These are phyloP conservation scores for Helicocarpus griseus DNA, from an alignment of 2,329 filamentous ascomycete genomes.

Conservation along the genomic window DNA sequence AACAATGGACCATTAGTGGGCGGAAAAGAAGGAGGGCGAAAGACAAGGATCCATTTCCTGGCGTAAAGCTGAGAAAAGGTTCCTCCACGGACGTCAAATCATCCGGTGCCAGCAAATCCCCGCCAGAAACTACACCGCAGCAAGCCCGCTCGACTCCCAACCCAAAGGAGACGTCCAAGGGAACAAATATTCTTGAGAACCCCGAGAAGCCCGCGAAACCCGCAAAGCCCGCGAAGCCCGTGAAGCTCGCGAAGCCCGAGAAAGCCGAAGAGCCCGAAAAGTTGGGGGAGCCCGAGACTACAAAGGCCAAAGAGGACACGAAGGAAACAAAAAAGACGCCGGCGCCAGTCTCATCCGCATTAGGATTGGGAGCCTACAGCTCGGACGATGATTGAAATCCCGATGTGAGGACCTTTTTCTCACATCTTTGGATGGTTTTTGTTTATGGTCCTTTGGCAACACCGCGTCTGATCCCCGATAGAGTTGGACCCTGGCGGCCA, in stretches of 20 bases:
- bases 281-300: too few relatives aligned
- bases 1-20: conserved; percentile 41
- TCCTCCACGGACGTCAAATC: conserved; percentile 19
- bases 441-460: too few relatives aligned
- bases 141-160: not conserved
- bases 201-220: not conserved
- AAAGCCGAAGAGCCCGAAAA: too few relatives aligned
- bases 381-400: conserved; percentile 30
- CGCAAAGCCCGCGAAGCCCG: not conserved
- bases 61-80: conserved; percentile 35
- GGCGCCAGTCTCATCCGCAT: conserved; percentile 18
- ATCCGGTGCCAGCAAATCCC: not conserved
- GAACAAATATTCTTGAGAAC: not conserved
- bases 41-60: conserved; percentile 29
- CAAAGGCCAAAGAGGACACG: conserved; percentile 1
- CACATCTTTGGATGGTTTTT: too few relatives aligned
- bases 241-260: not conserved
- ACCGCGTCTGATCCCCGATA: not conserved
- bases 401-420: not conserved
- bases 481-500: not conserved
- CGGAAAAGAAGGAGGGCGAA: conserved; percentile 46
- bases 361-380: conserved; percentile 30
- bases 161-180: not conserved
- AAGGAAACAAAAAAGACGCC: conserved; percentile 6
- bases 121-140: not conserved